phyloP scores from a whole-genome alignment of 1,139 yeast species.

The Geotrichum bryndzae region DNA sequence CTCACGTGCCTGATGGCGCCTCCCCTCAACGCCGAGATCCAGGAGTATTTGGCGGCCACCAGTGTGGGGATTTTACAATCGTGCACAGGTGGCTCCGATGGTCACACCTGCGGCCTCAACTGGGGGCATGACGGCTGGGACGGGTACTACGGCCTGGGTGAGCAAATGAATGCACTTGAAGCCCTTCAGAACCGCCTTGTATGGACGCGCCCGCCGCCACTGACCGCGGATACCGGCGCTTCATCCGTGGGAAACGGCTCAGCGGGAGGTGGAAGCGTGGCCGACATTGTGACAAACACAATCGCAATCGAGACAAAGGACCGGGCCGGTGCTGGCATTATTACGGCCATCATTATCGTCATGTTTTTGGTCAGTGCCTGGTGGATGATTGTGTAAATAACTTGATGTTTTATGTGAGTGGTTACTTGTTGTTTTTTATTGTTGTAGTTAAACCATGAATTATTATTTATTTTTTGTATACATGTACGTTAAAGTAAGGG shows the following conservation, averaged over 20 bases:
- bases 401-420: too few relatives aligned
- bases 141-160: conserved; percentile 77
- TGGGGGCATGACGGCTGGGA: conserved; percentile 82
- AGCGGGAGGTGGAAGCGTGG: conserved; percentile 28
- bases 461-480: too few relatives aligned
- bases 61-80: conserved; percentile 77
- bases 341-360: conserved; percentile 66
- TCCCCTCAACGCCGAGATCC: conserved; percentile 33
- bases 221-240: conserved; percentile 41
- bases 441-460: too few relatives aligned
- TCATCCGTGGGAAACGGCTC: conserved; percentile 36
- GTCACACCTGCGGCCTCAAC: conserved; percentile 81
- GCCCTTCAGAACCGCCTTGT: conserved; percentile 52
- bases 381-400: conserved; percentile 51
- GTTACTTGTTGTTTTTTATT: too few relatives aligned
- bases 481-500: too few relatives aligned
- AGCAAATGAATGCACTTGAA: conserved; percentile 85
- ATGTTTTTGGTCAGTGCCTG: conserved; percentile 58
- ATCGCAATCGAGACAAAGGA: conserved; percentile 42
- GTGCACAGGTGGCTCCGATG: conserved; percentile 82
- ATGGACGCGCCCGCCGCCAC: conserved; percentile 32
- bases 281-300: conserved; percentile 7
- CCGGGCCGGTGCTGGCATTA: conserved; percentile 79
- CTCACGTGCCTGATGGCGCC: conserved; percentile 34
- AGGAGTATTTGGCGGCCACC: conserved; percentile 49